phyloP scores from a whole-genome alignment of 1,284 basidiomycete genomes.

The Apiotrichum laibachii region DNA sequence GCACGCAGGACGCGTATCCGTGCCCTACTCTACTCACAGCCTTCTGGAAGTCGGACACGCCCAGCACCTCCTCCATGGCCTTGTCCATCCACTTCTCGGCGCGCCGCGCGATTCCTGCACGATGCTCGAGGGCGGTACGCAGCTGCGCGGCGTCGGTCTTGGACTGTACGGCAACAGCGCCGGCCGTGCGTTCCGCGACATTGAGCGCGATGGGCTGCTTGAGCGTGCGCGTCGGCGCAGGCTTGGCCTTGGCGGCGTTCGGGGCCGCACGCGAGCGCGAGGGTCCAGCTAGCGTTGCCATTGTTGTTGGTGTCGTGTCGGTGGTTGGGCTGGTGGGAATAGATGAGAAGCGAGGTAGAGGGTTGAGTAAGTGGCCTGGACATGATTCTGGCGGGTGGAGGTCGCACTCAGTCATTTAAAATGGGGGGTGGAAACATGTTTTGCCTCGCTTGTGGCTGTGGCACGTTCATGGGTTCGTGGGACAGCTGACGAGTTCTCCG shows the following conservation, averaged over 20 bases:
- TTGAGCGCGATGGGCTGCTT: slow-evolving; percentile 3
- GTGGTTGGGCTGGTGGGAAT: no score
- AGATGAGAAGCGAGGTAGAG: no score
- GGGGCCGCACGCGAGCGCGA: neutral
- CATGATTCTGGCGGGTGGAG: no score
- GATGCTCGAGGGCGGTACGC: slow-evolving; percentile 10
- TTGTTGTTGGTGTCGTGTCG: neutral
- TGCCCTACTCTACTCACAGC: slow-evolving; percentile 22
- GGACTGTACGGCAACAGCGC: no score
- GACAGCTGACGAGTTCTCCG: no score
- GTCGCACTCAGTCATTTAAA: no score
- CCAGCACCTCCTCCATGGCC: slow-evolving; percentile 20
- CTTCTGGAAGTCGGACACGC: slow-evolving; percentile 7
- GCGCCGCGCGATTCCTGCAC: slow-evolving; percentile 10
- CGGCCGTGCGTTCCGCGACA: neutral
- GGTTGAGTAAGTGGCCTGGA: no score
- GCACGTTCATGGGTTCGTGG: no score
- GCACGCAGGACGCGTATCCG: neutral
- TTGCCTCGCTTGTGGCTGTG: no score
- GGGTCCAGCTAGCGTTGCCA: no score
- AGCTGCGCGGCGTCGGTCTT: slow-evolving; percentile 11
- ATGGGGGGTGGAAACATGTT: no score
- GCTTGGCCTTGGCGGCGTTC: neutral
- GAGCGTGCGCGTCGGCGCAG: slow-evolving; percentile 3
- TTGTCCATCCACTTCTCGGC: slow-evolving; percentile 23